Base-by-base conservation (phyloP, 768 basidiomycete genomes). In the Suillus fuscotomentosus region DNA sequence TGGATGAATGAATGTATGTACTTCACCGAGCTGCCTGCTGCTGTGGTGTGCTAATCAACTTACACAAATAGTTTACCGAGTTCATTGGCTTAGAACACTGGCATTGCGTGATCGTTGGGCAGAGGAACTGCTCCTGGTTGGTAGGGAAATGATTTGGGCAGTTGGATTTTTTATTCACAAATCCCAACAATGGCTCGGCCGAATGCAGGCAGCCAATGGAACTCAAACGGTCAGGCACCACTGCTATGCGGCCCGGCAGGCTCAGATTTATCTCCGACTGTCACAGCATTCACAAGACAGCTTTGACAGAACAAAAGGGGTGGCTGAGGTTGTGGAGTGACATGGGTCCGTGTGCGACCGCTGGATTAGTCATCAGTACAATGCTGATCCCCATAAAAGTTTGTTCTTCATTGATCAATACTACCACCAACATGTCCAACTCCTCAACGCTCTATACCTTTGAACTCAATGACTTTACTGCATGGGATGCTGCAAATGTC, bases 21-120 rank as follows among this genome's bases (percentile, higher is more conserved):
- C 42, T 8, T 43, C 8, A 0, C 42, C 5, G 0, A 43, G 0
- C 0, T 3, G 20, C 20, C 7, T 43, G 17, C 3, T 8, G 8
- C 42, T 31, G 5, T 43, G 2, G 0, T 0, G 0, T 20, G 42
- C 42, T 43, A 20, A 43, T 43, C 6, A 6, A 6, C 27, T 43
- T 15, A 6, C 27, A 27, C 27, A n/a, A n/a, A 42, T 15, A 43
- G 42, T 43, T 20, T 43, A 43, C 42, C 1, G 3, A 8, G 42
- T 43, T 2, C 17, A 43, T 43, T 43, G 42, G 42, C 42, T 43
- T 20, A 20, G 17, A 1, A 20, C 3, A 0, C 17, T 43, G 17
- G 20, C 42, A 8, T 8, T 43, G 17, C 3, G 3, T 1, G 3
- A 43, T 43, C 2, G 2, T 3, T 43, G 42, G 42, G 17, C 42